These are phyloP conservation scores for Vararia minispora DNA, from an alignment of 768 basidiomycete genomes.

Conservation along the genomic window DNA sequence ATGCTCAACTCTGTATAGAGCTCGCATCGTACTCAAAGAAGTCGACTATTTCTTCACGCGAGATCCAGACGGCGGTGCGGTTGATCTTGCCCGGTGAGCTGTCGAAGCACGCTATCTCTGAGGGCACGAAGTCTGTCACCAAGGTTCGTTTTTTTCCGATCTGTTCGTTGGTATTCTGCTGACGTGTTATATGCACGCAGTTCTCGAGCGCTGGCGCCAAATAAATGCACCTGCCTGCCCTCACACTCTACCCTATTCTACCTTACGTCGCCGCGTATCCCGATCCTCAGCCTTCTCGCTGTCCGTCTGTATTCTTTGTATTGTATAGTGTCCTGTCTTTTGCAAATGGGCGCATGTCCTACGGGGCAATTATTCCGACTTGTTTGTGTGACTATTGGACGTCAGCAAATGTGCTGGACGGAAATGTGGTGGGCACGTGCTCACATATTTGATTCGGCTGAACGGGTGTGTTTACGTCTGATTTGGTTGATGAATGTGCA, in stretches of 20 bases:
- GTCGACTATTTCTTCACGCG: constrained; percentile 96
- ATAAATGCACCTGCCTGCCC: constrained; percentile 10
- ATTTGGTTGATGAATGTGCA: too few species aligned
- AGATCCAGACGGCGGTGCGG: constrained; percentile 94
- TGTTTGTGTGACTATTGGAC: too few species aligned
- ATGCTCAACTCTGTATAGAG: constrained; percentile 33
- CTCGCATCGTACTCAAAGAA: constrained; percentile 98
- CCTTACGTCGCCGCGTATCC: constrained; percentile 4
- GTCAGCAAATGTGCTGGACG: too few species aligned
- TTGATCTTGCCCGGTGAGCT: constrained; percentile 96
- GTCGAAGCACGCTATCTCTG: constrained; percentile 97
- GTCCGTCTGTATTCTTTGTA: constrained; percentile 13
- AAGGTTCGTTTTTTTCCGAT: constrained; percentile 25
- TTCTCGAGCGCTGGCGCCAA: constrained; percentile 21
- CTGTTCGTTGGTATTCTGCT: neutral
- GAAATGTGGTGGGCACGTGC: too few species aligned
- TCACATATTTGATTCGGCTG: too few species aligned
- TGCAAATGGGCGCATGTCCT: neutral
- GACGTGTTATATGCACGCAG: constrained; percentile 2
- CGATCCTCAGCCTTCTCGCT: constrained; percentile 3
- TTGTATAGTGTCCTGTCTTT: constrained; percentile 13
- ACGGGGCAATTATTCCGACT: too few species aligned
- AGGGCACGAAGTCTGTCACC: constrained; percentile 74
- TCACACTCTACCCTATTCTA: constrained; percentile 7
- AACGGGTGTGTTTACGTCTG: too few species aligned